A percentile compares a stretch with the other conserved stretches of the same genome.
These are phyloP conservation scores for Corymbia maculata DNA, from an alignment of 345 rosid species.

Conservation along the genomic window DNA sequence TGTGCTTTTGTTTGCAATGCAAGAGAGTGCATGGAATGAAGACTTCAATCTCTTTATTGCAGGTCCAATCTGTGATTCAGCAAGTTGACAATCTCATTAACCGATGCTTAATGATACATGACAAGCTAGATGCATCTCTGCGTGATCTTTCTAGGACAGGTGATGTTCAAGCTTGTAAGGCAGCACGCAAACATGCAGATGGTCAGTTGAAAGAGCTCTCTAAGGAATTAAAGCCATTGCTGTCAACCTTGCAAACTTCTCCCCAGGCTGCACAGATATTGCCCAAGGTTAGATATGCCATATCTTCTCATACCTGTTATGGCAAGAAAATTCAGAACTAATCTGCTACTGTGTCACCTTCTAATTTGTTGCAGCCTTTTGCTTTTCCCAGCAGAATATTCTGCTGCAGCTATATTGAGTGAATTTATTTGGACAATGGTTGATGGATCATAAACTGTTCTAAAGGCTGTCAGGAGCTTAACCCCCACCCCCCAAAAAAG, in stretches of 20 bases:
- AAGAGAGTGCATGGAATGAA: background rate
- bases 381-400: background rate
- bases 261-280: slow-evolving; percentile 57
- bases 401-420: background rate
- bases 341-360: background rate
- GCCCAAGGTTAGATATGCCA: slow-evolving; percentile 47
- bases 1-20: background rate
- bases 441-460: background rate
- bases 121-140: slow-evolving; percentile 81
- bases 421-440: background rate
- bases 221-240: slow-evolving; percentile 58
- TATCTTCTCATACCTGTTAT: background rate
- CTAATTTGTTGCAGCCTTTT: background rate
- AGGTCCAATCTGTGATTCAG: slow-evolving; percentile 75
- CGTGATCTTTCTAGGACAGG: slow-evolving; percentile 90
- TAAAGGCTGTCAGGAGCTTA: background rate
- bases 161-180: slow-evolving; percentile 86
- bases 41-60: slow-evolving; percentile 4
- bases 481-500: background rate
- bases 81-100: slow-evolving; percentile 46
- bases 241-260: slow-evolving; percentile 60
- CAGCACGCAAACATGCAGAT: slow-evolving; percentile 77
- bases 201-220: slow-evolving; percentile 63
- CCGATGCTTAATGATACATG: slow-evolving; percentile 57
- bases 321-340: background rate